Base-by-base conservation (phyloP, 441 rosid species). In the Geranium incanum region DNA sequence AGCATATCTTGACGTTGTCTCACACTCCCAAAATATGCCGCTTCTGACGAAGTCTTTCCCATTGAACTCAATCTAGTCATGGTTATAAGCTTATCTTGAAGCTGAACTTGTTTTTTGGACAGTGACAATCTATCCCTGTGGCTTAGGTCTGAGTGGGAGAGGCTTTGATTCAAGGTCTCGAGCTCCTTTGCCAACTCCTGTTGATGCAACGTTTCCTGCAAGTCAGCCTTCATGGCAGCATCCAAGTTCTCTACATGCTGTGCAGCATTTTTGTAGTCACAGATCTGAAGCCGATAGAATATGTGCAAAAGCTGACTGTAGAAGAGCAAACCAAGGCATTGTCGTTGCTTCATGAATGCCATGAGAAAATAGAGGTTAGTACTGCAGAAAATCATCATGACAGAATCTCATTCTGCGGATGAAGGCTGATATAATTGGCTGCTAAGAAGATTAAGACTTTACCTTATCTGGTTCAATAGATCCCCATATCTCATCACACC, bases 251-350 rank as follows among this genome's bases (percentile, higher is more conserved):
- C 97, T 1, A 92, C 90, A 41, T 90, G 99, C 71, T 87, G 87
- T 50, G 85, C 80, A 66, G 89, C 97, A 78, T 87, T 89, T 86
- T 94, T 94, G 87, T 84, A 92, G 84, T 94, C 97, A 57, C 96
- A 90, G 52, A 84, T 81, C 68, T 86, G 92, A 66, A 94, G 94
- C 62, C 87, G 88, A 70, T 89, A 94, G 86, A 94, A 92, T 73
- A 90, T 82, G 76, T 92, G 95, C 63, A 92, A 85, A 79, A 94
- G 85, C 89, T 94, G 97, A 63, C 85, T 86, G 89, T 92, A 94
- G 84, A 90, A 92, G 81, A 89, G 81, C 82, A 94, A 84, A 77
- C 97, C 99, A 4, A 78, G 76, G 80, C 91, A 86, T 39, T 80
- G 82, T 19, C 78, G 87, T 80, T 84, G 88, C 99, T 93, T 64